Conservation (phyloP, 768 basidiomycete species). For the Antrodiella citrinella region DNA sequence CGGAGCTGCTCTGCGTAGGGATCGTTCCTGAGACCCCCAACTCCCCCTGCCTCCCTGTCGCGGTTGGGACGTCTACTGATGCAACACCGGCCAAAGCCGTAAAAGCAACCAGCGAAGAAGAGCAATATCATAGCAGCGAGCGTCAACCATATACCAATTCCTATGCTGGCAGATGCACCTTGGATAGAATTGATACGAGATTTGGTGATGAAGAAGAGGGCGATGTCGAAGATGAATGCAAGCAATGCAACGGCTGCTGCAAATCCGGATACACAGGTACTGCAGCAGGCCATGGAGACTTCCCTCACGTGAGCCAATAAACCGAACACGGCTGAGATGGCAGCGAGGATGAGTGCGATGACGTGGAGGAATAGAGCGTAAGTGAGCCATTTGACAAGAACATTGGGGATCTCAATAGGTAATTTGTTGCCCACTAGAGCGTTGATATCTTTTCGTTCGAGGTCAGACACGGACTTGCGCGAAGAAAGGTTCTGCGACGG, state of each 20-base stretch:
- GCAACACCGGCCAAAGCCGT: slow-evolving; percentile 77
- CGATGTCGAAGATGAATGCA: slow-evolving; percentile 91
- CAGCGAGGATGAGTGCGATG: slow-evolving; percentile 72
- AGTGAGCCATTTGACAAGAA: slow-evolving; percentile 91
- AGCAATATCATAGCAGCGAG: slow-evolving; percentile 79
- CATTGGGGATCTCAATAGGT: slow-evolving; percentile 65
- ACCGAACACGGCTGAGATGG: slow-evolving; percentile 68
- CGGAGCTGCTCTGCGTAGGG: slow-evolving; percentile 61
- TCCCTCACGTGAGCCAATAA: slow-evolving; percentile 83
- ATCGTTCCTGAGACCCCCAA: slow-evolving; percentile 12
- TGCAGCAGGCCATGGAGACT: slow-evolving; percentile 79
- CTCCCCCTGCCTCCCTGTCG: slow-evolving; percentile 11
- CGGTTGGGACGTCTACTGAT: slow-evolving; percentile 40
- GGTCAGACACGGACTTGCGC: not conserved
- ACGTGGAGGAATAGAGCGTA: slow-evolving; percentile 90
- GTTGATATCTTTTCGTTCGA: slow-evolving; percentile 58
- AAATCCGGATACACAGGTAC: slow-evolving; percentile 73
- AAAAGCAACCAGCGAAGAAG: slow-evolving; percentile 89
- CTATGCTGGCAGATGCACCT: slow-evolving; percentile 73
- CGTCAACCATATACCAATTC: slow-evolving; percentile 89
- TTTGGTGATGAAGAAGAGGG: slow-evolving; percentile 84
- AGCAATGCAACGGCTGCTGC: slow-evolving; percentile 72
- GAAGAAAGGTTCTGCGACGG: not conserved
- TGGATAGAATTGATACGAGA: slow-evolving; percentile 67
- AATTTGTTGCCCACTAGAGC: slow-evolving; percentile 62